Evolutionary conservation across 1,284 basidiomycete genomes (phyloP).

Genomic region (Fomitopsis palustris): DNA sequence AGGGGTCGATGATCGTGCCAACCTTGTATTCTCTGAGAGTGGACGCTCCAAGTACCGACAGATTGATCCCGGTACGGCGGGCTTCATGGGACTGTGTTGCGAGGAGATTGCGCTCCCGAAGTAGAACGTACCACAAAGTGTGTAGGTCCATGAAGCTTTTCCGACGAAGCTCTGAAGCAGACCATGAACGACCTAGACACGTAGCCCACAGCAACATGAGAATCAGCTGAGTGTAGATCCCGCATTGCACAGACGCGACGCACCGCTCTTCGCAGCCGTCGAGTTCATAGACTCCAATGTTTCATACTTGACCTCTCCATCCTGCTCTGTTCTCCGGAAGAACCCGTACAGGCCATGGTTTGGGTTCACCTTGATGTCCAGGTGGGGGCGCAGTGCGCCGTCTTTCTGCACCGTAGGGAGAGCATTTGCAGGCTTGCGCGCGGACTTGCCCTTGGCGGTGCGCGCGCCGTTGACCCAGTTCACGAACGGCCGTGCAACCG

Average conservation of each 20-base stretch:
- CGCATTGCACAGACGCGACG: constrained; percentile 13
- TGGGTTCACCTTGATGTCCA: constrained; percentile 39
- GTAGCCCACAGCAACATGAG: not conserved
- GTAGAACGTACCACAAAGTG: constrained; percentile 87
- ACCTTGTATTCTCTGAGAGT: no score
- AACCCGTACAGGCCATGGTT: constrained; percentile 76
- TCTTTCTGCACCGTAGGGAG: constrained; percentile 6
- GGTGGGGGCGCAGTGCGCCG: constrained; percentile 39
- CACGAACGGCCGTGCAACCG: not conserved
- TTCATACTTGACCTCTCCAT: constrained; percentile 34
- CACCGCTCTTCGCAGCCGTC: constrained; percentile 34
- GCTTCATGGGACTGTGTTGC: constrained; percentile 84
- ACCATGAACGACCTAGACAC: constrained; percentile 78
- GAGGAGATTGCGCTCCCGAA: constrained; percentile 86
- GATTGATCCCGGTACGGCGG: constrained; percentile 48
- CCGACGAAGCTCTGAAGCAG: constrained; percentile 76
- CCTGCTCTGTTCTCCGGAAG: constrained; percentile 53
- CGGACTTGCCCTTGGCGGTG: not conserved
- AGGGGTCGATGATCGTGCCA: no score
- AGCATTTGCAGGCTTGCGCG: not conserved
- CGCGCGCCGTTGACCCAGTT: not conserved
- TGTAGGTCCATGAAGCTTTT: constrained; percentile 93
- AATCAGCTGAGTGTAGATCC: constrained; percentile 16
- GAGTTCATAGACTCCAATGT: constrained; percentile 47
- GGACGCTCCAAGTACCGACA: not conserved